phyloP scores from a whole-genome alignment of 257 asterid genomes.

The Avicennia marina region DNA sequence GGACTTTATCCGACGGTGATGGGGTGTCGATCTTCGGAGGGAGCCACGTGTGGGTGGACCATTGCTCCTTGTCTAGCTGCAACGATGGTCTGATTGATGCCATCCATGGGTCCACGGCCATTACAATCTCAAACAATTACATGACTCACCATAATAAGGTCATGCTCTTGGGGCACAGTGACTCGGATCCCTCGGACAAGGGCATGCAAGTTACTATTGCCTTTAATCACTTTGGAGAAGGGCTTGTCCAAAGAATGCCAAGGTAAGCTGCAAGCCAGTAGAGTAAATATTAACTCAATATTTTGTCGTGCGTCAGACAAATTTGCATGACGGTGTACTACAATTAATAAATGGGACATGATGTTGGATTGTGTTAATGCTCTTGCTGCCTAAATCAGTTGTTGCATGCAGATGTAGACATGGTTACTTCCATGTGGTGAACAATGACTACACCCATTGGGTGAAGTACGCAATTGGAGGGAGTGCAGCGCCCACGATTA shows the following conservation, averaged over 20 bases:
- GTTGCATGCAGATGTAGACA: neutral
- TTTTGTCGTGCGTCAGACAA: neutral
- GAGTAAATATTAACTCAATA: too few species aligned
- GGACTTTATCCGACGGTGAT: neutral
- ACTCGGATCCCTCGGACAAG: neutral
- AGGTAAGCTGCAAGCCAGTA: neutral
- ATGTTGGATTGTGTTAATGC: too few species aligned
- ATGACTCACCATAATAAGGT: constrained; percentile 2
- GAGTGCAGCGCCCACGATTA: constrained; percentile 1
- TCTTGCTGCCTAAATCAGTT: too few species aligned
- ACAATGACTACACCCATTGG: constrained; percentile 8
- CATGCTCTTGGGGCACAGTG: neutral
- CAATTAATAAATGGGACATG: neutral
- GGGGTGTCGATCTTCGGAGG: constrained; percentile 6
- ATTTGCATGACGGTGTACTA: neutral
- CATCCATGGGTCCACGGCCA: constrained; percentile 2
- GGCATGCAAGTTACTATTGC: constrained; percentile 5
- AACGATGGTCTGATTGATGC: constrained; percentile 3
- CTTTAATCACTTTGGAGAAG: constrained; percentile 5
- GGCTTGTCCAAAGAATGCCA: constrained; percentile 5
- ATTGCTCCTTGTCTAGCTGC: neutral
- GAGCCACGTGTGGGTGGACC: constrained; percentile 7
- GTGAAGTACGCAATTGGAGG: constrained; percentile 7
- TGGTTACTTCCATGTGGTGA: constrained; percentile 9
- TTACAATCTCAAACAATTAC: constrained; percentile 1